Evolutionary conservation across 306 rosid species (phyloP).

Genomic region (Dryas drummondii): DNA sequence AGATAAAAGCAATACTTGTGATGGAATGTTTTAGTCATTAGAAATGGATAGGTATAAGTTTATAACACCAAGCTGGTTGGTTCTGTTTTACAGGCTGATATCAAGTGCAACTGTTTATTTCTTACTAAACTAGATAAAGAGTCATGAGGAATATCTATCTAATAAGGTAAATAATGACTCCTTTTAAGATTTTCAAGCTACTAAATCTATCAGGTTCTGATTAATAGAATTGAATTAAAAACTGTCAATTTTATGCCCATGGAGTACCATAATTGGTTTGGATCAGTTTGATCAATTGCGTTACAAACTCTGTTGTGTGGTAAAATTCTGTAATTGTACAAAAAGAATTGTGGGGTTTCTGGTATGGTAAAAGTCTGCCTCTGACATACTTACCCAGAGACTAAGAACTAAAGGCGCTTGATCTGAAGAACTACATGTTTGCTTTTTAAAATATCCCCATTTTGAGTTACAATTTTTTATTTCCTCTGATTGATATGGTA

Average conservation of each 20-base stretch:
- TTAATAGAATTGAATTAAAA: too few relatives aligned
- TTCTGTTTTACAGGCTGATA: neutral
- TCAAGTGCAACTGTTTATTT: neutral
- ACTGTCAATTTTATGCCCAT: too few relatives aligned
- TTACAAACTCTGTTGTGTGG: too few relatives aligned
- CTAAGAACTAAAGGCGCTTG: neutral
- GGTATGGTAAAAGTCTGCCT: neutral
- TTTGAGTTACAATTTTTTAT: neutral
- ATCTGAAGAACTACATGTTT: neutral
- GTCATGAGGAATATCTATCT: neutral
- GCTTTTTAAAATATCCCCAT: neutral
- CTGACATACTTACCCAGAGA: neutral
- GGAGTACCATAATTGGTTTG: neutral
- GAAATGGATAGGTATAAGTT: neutral
- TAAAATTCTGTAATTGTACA: neutral
- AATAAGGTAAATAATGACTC: neutral
- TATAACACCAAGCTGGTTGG: neutral
- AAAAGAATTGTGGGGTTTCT: neutral
- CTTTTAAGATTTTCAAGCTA: constrained; percentile 2
- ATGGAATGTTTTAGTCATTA: neutral
- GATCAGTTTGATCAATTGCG: neutral
- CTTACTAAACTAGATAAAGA: neutral
- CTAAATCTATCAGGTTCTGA: too few relatives aligned
- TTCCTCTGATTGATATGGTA: neutral
- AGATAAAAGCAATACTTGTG: neutral